Conservation (phyloP, 768 basidiomycete species). For the Podaxis rugospora region DNA sequence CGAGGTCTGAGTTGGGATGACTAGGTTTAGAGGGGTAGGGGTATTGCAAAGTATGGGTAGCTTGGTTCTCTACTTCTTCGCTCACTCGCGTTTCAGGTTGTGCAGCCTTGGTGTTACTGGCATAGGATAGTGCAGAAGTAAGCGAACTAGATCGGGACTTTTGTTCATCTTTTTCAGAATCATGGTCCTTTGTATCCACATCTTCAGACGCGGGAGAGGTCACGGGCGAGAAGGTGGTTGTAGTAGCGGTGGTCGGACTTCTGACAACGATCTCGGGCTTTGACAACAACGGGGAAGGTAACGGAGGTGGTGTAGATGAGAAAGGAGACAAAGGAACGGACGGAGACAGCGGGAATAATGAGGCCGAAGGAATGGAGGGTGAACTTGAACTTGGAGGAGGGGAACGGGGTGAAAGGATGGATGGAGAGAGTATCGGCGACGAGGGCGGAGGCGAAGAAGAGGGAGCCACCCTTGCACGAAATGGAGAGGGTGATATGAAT, state of each 20-base stretch:
- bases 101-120: not conserved
- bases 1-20: not conserved
- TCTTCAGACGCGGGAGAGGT: not conserved
- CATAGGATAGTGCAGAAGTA: not conserved
- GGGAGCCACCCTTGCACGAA: not conserved
- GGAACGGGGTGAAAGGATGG: not conserved
- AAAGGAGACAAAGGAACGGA: not conserved
- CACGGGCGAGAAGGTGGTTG: not conserved
- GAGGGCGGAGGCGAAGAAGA: not conserved
- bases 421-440: not conserved
- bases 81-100: not conserved
- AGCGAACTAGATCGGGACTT: not conserved
- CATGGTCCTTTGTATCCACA: not conserved
- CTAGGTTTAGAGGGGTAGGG: not conserved
- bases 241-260: constrained; percentile 1
- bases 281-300: not conserved
- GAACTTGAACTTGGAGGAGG: not conserved
- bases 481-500: not conserved
- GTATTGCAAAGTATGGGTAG: not conserved
- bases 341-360: not conserved
- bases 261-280: not conserved
- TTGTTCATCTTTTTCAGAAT: too few relatives aligned
- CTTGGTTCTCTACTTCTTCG: not conserved
- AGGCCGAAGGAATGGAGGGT: not conserved
- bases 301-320: not conserved